phyloP scores from a whole-genome alignment of 495 filamentous ascomycete genomes.

The Staphylotrichum tortipilum region DNA sequence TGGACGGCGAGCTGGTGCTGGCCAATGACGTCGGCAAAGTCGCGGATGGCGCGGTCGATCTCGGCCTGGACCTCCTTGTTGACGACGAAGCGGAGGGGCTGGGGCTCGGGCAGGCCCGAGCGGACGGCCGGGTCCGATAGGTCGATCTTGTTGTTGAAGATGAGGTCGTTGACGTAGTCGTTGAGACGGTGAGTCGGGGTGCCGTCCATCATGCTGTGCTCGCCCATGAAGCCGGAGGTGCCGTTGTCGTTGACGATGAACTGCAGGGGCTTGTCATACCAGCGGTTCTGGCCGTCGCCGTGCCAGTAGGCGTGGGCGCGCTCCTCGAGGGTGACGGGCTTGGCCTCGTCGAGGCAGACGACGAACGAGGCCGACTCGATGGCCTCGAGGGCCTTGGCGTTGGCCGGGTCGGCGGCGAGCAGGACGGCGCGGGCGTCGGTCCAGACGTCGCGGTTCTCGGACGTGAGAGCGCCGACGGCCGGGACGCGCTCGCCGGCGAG shows the following conservation, averaged over 20 bases:
- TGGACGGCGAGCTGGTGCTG: conserved; percentile 89
- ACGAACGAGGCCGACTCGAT: conserved; percentile 91
- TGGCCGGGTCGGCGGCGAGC: conserved; percentile 62
- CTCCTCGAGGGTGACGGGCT: conserved; percentile 90
- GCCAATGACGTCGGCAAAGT: conserved; percentile 72
- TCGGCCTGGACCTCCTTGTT: conserved; percentile 61
- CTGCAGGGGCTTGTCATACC: conserved; percentile 97
- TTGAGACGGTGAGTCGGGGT: conserved; percentile 95
- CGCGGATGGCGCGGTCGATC: conserved; percentile 63
- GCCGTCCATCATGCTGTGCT: conserved; percentile 99
- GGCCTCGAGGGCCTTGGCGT: conserved; percentile 63
- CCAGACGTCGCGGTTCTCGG: conserved; percentile 90
- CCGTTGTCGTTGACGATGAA: conserved; percentile 99
- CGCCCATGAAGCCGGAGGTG: conserved; percentile 93
- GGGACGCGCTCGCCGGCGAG: conserved; percentile 57
- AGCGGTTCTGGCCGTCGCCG: conserved; percentile 89
- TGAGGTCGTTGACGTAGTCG: conserved; percentile 81
- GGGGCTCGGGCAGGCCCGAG: conserved; percentile 75
- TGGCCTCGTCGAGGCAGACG: conserved; percentile 87
- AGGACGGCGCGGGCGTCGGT: conserved; percentile 73
- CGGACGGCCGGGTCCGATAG: conserved; percentile 66
- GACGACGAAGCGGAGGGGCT: conserved; percentile 65
- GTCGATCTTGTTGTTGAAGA: conserved; percentile 86
- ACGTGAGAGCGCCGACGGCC: conserved; percentile 77
- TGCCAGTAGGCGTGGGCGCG: conserved; percentile 97